Conservation (phyloP, 2,329 filamentous ascomycete species). For the Volutella citrinella region DNA sequence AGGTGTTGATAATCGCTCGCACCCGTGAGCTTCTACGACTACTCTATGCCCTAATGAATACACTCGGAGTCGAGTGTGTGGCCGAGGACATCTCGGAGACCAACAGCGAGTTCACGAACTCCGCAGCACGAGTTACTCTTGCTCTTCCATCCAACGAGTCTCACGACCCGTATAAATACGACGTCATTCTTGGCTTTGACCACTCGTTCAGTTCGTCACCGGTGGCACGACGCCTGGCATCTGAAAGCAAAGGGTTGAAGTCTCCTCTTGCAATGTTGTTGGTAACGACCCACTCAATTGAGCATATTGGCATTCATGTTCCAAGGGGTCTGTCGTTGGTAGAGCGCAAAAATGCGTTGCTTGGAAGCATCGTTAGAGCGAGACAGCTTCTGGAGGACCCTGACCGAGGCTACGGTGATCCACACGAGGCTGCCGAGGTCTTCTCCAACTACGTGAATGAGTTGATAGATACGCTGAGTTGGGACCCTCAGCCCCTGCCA, state of each 20-base stretch:
- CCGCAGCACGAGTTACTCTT: conserved; percentile 39
- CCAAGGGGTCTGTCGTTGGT: conserved; percentile 31
- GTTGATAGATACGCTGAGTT: conserved; percentile 36
- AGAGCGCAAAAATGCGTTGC: conserved; percentile 46
- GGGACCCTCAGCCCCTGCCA: conserved; percentile 46
- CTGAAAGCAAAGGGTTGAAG: conserved; percentile 18
- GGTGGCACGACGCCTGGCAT: conserved; percentile 20
- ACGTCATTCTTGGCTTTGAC: conserved; percentile 55
- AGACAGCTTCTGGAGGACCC: conserved; percentile 39
- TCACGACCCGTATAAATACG: conserved; percentile 38
- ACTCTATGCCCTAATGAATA: conserved; percentile 46
- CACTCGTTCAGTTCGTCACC: conserved; percentile 42
- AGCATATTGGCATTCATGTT: conserved; percentile 52
- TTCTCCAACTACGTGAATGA: conserved; percentile 46
- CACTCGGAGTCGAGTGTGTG: conserved; percentile 34
- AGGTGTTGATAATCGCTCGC: conserved; percentile 52
- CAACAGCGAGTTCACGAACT: conserved; percentile 28
- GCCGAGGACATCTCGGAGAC: conserved; percentile 29
- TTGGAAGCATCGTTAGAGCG: conserved; percentile 36
- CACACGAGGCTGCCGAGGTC: conserved; percentile 43
- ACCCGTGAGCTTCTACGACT: conserved; percentile 49
- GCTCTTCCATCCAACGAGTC: conserved; percentile 39
- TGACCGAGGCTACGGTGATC: conserved; percentile 37
- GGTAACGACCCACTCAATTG: conserved; percentile 50
- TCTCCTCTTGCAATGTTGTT: conserved; percentile 47